Base-by-base conservation (phyloP, 2,329 filamentous ascomycete genomes). In the Cladorrhinum sp. region DNA sequence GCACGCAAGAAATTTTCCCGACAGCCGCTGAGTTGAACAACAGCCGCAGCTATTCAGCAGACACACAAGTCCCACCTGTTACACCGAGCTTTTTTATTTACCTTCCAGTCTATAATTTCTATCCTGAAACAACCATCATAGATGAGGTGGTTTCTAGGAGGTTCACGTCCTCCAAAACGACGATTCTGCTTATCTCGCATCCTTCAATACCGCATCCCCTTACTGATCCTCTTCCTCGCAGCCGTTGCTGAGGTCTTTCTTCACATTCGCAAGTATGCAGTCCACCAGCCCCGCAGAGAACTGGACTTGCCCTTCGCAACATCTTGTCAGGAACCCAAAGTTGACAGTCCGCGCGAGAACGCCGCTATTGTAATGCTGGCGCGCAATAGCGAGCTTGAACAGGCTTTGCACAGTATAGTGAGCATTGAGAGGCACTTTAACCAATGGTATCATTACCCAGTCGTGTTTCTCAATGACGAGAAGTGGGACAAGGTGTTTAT, bases 391-490 rank as follows among this genome's bases (percentile, higher is more conserved):
- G 78, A 80, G 66, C 72, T 77, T 9, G 65, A 71, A 24, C 70
- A 72, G 62, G 77, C 76, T 1, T 73, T 74, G 57, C 70, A 71
- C 56, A 76, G 76, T 2, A 68, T 80, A n/a, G 63, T 67, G 16
- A 76, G 72, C 27, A 71, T 80, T 53, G 77, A 80, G 67, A 65
- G 66, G 22, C 75, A 77, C 59, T 80, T 79, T 70, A 80, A 80
- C 70, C 71, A 72, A 57, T 78, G 76, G 74, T 80, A 76, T 68
- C 72, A 77, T 60, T 80, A 80, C 64, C 78, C 78, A 3, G 73
- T 77, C 61, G 66, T 80, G 29, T 80, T 80, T 63, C 71, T 80
- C 58, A 80, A 80, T 67, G 74, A 80, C 68, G 70, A 79, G 62
- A 69, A 71, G 7, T 80, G 75, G 73, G 71, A 74, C 52, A 61